A percentile compares a stretch with the other conserved stretches of the same genome.
Conservation (phyloP, 2,329 filamentous ascomycete species). For the Diatrype stigma region DNA sequence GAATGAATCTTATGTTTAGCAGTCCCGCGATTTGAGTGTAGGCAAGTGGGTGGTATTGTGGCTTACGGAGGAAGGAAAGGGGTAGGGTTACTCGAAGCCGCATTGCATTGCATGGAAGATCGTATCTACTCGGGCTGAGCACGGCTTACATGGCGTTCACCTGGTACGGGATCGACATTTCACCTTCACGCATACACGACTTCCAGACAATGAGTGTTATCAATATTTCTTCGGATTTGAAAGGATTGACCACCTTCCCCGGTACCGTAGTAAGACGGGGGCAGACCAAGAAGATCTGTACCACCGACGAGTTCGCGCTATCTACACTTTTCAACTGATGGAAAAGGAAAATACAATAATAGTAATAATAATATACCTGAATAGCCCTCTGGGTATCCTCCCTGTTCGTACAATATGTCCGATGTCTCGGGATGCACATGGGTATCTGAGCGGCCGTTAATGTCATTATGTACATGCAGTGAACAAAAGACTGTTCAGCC, state of each 20-base stretch:
- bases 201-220: too few relatives aligned
- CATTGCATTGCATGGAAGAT: too few relatives aligned
- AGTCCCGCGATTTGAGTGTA: too few relatives aligned
- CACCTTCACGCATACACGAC: too few relatives aligned
- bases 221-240: too few relatives aligned
- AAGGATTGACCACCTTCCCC: not conserved
- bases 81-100: too few relatives aligned
- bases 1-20: too few relatives aligned
- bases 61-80: too few relatives aligned
- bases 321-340: not conserved
- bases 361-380: not conserved
- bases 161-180: too few relatives aligned
- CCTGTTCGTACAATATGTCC: not conserved
- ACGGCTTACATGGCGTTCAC: too few relatives aligned
- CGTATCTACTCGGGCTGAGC: too few relatives aligned
- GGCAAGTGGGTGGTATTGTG: too few relatives aligned
- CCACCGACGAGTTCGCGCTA: not conserved
- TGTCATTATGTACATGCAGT: constrained; percentile 1
- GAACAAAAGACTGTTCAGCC: not conserved
- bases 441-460: constrained; percentile 5
- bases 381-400: not conserved
- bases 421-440: not conserved
- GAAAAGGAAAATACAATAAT: not conserved
- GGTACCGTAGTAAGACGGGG: not conserved
- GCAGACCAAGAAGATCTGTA: not conserved